Percentiles rank a stretch among this genome's conserved stretches.
phyloP scores from a whole-genome alignment of 805 yeast genomes.

The Metschnikowia matae region DNA sequence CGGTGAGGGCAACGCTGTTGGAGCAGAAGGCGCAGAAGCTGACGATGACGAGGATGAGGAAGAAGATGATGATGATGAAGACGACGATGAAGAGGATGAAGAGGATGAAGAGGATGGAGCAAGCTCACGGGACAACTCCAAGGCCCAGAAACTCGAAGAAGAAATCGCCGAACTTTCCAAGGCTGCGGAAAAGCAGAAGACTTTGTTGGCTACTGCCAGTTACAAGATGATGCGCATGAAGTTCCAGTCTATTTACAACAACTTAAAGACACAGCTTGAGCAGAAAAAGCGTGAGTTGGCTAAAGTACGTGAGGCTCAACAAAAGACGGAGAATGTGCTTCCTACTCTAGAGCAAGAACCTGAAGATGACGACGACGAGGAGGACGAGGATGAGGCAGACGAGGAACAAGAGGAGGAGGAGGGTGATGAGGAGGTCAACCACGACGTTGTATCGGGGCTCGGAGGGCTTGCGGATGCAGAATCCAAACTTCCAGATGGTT shows the following conservation, averaged over 20 bases:
- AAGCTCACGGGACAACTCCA: constrained; percentile 38
- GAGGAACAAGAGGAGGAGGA: constrained; percentile 8
- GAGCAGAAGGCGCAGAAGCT: constrained; percentile 13
- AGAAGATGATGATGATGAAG: constrained; percentile 44
- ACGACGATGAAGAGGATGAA: constrained; percentile 46
- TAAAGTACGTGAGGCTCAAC: constrained; percentile 16
- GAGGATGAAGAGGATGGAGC: constrained; percentile 52
- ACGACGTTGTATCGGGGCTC: constrained; percentile 3
- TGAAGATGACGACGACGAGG: constrained; percentile 8
- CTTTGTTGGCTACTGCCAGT: constrained; percentile 65
- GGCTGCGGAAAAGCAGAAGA: constrained; percentile 71
- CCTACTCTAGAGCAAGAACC: constrained; percentile 1
- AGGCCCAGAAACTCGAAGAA: constrained; percentile 73
- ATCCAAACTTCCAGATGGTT: neutral
- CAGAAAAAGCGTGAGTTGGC: constrained; percentile 43
- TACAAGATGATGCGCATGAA: constrained; percentile 86
- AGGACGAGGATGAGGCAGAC: constrained; percentile 10
- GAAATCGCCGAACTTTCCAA: constrained; percentile 78
- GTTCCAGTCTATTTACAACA: constrained; percentile 73
- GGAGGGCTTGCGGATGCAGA: constrained; percentile 15
- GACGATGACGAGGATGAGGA: constrained; percentile 38
- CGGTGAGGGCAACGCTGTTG: constrained; percentile 4
- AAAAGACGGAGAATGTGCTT: constrained; percentile 7
- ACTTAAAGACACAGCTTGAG: constrained; percentile 78
- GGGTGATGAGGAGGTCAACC: constrained; percentile 5